phyloP scores from a whole-genome alignment of 2,329 filamentous ascomycete genomes.

The Aspergillus carbonarius region DNA sequence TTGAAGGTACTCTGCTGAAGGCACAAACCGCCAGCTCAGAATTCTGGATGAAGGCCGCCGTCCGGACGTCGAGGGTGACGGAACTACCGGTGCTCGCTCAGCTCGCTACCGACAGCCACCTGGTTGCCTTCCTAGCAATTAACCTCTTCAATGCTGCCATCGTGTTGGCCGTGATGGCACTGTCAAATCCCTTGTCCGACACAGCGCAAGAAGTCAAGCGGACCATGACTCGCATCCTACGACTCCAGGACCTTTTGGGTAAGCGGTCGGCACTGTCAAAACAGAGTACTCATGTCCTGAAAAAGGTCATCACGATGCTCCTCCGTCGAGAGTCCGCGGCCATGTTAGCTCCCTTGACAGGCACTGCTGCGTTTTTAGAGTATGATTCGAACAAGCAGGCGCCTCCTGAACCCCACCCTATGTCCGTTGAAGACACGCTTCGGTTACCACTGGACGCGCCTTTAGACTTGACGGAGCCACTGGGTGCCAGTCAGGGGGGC shows the following conservation, averaged over 20 bases:
- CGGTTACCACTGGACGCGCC: conserved; percentile 21
- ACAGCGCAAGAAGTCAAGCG: conserved; percentile 45
- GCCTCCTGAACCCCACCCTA: neutral
- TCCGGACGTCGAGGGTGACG: conserved; percentile 41
- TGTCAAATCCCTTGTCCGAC: conserved; percentile 45
- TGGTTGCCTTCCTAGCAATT: conserved; percentile 47
- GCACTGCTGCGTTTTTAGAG: neutral
- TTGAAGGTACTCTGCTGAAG: conserved; percentile 1
- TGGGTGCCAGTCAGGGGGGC: conserved; percentile 4
- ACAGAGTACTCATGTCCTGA: conserved; percentile 30
- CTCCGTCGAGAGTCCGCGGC: conserved; percentile 25
- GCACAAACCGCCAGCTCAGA: conserved; percentile 16
- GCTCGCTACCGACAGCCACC: conserved; percentile 44
- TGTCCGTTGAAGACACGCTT: conserved; percentile 27
- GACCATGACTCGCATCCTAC: conserved; percentile 44
- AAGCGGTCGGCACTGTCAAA: conserved; percentile 36
- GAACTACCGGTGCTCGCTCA: conserved; percentile 33
- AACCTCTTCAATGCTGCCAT: conserved; percentile 49
- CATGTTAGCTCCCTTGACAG: conserved; percentile 23
- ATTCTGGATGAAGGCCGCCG: conserved; percentile 36
- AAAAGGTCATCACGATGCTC: conserved; percentile 25
- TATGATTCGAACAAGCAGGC: neutral
- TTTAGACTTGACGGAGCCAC: conserved; percentile 7
- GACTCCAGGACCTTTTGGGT: conserved; percentile 40
- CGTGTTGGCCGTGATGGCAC: conserved; percentile 44